Conservation (phyloP, 2,329 filamentous ascomycete genomes). For the Aspergillus tamarii region DNA sequence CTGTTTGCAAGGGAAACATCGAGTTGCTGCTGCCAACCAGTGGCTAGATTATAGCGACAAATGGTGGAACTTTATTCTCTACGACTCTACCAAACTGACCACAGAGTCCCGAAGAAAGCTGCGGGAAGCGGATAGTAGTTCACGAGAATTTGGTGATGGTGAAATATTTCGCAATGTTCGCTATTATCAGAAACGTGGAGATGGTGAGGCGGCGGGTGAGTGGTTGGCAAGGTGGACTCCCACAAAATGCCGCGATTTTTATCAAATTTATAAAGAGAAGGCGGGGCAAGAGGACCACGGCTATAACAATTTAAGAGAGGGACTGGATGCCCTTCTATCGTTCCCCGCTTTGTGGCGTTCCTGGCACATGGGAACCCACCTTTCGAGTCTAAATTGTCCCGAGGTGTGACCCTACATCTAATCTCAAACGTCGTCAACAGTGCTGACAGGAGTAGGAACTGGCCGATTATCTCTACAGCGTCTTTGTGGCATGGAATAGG, state of each 20-base stretch:
- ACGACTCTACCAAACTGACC: slow-evolving; percentile 15
- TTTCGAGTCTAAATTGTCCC: slow-evolving; percentile 15
- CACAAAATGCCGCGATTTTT: slow-evolving; percentile 21
- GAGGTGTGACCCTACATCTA: slow-evolving; percentile 5
- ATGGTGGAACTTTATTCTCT: slow-evolving; percentile 18
- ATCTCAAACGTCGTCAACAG: neutral
- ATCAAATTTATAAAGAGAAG: slow-evolving; percentile 13
- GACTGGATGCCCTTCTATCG: slow-evolving; percentile 14
- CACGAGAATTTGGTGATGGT: slow-evolving; percentile 15
- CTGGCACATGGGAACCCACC: slow-evolving; percentile 20
- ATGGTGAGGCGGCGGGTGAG: slow-evolving; percentile 10
- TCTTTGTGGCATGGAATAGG: slow-evolving; percentile 8
- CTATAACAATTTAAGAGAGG: slow-evolving; percentile 5
- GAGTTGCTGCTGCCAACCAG: slow-evolving; percentile 11
- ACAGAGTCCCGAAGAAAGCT: slow-evolving; percentile 12
- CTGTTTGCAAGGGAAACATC: slow-evolving; percentile 18
- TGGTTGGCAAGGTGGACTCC: slow-evolving; percentile 20
- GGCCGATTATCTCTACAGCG: slow-evolving; percentile 5
- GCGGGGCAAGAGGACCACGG: slow-evolving; percentile 1
- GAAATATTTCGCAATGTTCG: slow-evolving; percentile 21
- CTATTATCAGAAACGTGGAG: slow-evolving; percentile 14
- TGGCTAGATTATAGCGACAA: slow-evolving; percentile 16
- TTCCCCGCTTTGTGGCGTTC: slow-evolving; percentile 17
- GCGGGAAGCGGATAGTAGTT: slow-evolving; percentile 12
- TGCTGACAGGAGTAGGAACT: slow-evolving; percentile 16